phyloP scores from a whole-genome alignment of 768 basidiomycete genomes.

The Hypholoma fasciculare region DNA sequence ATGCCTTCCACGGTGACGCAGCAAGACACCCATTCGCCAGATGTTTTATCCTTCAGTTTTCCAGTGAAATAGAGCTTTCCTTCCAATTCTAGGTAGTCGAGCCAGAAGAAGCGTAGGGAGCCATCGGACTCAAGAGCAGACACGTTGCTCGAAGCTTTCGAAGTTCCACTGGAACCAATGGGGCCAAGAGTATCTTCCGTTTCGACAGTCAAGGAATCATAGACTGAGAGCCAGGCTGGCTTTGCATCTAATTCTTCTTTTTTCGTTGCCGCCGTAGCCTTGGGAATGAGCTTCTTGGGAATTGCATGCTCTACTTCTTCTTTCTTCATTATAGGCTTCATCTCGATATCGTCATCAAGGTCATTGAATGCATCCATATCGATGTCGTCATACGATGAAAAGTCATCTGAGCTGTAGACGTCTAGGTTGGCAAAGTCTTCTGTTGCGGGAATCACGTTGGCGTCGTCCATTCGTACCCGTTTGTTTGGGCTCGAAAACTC shows the following conservation, averaged over 20 bases:
- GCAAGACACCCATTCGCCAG: constrained; percentile 74
- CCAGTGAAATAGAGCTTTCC: constrained; percentile 89
- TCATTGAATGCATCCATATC: constrained; percentile 65
- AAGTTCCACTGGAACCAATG: constrained; percentile 30
- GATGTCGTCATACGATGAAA: constrained; percentile 49
- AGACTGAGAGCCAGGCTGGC: constrained; percentile 73
- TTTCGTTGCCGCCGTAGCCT: constrained; percentile 16
- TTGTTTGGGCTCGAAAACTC: constrained; percentile 75
- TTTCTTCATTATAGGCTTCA: constrained; percentile 34
- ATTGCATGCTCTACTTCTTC: constrained; percentile 29
- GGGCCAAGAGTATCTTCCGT: constrained; percentile 62
- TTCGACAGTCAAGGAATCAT: constrained; percentile 67
- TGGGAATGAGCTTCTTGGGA: constrained; percentile 16
- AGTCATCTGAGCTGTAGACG: constrained; percentile 53
- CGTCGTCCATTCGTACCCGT: constrained; percentile 48
- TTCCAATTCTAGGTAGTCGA: constrained; percentile 88
- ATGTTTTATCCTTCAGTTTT: constrained; percentile 81
- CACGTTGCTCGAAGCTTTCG: constrained; percentile 38
- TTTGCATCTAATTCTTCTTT: constrained; percentile 48
- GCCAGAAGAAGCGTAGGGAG: constrained; percentile 90
- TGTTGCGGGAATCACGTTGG: constrained; percentile 52
- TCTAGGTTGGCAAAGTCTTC: constrained; percentile 60
- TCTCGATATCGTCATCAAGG: constrained; percentile 51
- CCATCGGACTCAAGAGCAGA: constrained; percentile 82
- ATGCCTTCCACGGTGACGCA: constrained; percentile 85